Percentiles rank a stretch among this genome's conserved stretches.
These are phyloP conservation scores for Trametes elegans DNA, from an alignment of 768 basidiomycete genomes.

Conservation along the genomic window DNA sequence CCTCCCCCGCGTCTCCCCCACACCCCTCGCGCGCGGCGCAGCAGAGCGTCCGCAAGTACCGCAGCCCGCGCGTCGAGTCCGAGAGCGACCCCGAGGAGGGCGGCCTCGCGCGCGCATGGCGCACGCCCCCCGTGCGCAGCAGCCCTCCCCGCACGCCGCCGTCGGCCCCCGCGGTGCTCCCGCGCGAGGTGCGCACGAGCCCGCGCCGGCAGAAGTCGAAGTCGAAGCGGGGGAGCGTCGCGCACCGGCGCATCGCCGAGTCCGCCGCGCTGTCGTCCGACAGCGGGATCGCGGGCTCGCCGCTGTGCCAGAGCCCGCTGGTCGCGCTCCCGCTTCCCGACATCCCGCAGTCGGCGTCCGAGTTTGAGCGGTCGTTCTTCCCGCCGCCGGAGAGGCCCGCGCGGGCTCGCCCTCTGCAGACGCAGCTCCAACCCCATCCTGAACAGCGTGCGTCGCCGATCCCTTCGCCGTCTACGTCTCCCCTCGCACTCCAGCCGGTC, in stretches of 20 bases:
- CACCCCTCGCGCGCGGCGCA: conserved; percentile 4
- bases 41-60: conserved; percentile 12
- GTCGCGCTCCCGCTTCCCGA: conserved; percentile 13
- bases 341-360: conserved; percentile 10
- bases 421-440: no score
- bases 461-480: conserved; percentile 9
- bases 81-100: conserved; percentile 14
- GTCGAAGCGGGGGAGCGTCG: conserved; percentile 11
- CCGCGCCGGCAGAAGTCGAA: conserved; percentile 10
- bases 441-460: conserved; percentile 7
- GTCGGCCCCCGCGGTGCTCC: neutral
- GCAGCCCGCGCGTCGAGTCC: conserved; percentile 16
- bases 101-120: neutral
- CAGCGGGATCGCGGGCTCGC: conserved; percentile 15
- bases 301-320: conserved; percentile 15
- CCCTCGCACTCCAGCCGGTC: conserved; percentile 8
- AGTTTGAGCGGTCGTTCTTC: conserved; percentile 10
- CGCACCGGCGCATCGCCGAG: conserved; percentile 15
- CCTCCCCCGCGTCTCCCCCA: conserved; percentile 7
- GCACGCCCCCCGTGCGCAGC: conserved; percentile 1
- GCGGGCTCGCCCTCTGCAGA: no score
- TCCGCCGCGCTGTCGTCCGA: conserved; percentile 14
- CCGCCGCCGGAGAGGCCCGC: conserved; percentile 12
- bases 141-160: conserved; percentile 2
- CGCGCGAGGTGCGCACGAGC: neutral